Conservation (phyloP, 1,284 basidiomycete species). For the Athelia psychrophila region DNA sequence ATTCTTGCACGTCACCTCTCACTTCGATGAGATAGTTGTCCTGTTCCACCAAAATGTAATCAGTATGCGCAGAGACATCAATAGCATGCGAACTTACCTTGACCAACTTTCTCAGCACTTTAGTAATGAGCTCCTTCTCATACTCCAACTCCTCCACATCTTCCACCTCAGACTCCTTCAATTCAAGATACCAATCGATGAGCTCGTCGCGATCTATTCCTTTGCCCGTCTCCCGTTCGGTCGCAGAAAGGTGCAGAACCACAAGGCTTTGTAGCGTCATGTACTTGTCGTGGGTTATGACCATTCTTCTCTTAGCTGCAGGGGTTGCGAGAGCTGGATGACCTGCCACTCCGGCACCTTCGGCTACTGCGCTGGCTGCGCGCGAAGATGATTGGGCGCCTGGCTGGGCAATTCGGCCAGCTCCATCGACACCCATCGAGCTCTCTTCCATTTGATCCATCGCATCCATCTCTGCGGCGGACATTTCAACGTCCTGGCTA, state of each 20-base stretch:
- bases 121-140: conserved; percentile 87
- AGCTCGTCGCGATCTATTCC: conserved; percentile 89
- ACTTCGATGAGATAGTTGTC: conserved; percentile 87
- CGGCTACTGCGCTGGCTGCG: conserved; percentile 31
- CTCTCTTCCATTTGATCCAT: conserved; percentile 60
- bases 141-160: conserved; percentile 90
- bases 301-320: conserved; percentile 67
- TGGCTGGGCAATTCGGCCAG: conserved; percentile 19
- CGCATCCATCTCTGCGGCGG: conserved; percentile 50
- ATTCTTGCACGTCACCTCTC: conserved; percentile 78
- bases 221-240: conserved; percentile 74
- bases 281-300: conserved; percentile 95
- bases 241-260: conserved; percentile 77
- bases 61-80: conserved; percentile 2
- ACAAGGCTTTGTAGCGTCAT: conserved; percentile 88
- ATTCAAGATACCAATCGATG: conserved; percentile 95
- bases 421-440: conserved; percentile 41
- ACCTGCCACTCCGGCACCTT: conserved; percentile 23
- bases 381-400: conserved; percentile 27
- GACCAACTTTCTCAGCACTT: conserved; percentile 87
- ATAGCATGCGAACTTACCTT: conserved; percentile 58
- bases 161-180: conserved; percentile 81
- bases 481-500: conserved; percentile 65
- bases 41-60: conserved; percentile 34
- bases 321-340: conserved; percentile 30